Evolutionary conservation across 148 eudicot genomes (phyloP).

Genomic region (Oxyria digyna): DNA sequence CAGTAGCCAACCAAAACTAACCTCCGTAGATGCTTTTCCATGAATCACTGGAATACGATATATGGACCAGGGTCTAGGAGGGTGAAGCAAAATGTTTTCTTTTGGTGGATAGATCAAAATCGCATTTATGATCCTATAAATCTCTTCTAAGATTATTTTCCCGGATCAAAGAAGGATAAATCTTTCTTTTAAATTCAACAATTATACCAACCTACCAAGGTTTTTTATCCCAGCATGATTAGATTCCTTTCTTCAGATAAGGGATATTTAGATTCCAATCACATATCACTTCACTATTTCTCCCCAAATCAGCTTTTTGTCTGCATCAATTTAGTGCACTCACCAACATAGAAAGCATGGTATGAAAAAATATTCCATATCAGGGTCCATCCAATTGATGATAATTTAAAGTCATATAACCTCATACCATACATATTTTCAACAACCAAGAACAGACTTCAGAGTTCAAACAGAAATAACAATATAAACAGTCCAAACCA

Average conservation of each 20-base stretch:
- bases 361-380: background rate
- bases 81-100: background rate
- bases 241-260: background rate
- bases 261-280: background rate
- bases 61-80: background rate
- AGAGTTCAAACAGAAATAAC: background rate
- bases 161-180: background rate
- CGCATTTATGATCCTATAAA: background rate
- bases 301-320: background rate
- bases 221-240: background rate
- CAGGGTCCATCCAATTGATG: background rate
- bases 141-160: background rate
- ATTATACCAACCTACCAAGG: background rate
- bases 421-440: background rate
- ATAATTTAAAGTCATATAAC: too few species aligned
- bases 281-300: background rate
- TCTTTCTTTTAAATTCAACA: background rate
- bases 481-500: background rate
- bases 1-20: background rate
- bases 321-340: background rate
- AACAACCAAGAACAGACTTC: background rate
- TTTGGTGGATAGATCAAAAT: background rate
- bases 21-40: background rate
- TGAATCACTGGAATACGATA: background rate
- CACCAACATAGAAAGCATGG: background rate